Evolutionary conservation across 306 rosid genomes (phyloP).

Genomic region (Rosa lucieae): DNA sequence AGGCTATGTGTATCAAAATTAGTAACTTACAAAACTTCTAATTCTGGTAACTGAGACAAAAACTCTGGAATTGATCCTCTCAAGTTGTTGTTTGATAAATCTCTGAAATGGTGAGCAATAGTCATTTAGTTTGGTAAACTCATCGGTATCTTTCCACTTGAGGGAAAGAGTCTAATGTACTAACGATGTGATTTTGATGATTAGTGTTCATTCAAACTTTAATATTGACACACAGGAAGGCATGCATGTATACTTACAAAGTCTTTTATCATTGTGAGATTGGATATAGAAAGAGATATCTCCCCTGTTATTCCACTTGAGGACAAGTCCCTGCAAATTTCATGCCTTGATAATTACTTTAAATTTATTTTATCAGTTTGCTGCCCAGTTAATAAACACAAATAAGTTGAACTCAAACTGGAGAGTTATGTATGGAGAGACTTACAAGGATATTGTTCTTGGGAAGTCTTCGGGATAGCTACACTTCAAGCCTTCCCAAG

Average conservation of each 20-base stretch:
- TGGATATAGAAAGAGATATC: slow-evolving; percentile 22
- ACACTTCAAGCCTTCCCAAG: slow-evolving; percentile 52
- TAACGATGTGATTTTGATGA: not conserved
- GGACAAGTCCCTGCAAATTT: slow-evolving; percentile 17
- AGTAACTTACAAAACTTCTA: no score
- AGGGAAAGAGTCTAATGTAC: not conserved
- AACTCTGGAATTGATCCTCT: not conserved
- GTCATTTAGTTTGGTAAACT: no score
- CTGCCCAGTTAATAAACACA: not conserved
- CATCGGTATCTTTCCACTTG: no score
- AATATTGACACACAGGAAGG: not conserved
- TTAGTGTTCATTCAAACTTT: not conserved
- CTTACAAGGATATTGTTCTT: slow-evolving; percentile 22
- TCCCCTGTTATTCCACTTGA: slow-evolving; percentile 21
- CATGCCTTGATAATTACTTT: not conserved
- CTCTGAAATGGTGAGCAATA: not conserved
- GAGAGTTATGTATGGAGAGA: slow-evolving; percentile 20
- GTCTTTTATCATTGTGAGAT: slow-evolving; percentile 37
- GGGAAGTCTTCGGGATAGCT: slow-evolving; percentile 16
- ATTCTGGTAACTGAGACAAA: not conserved
- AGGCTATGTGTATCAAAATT: no score
- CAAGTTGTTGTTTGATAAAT: not conserved
- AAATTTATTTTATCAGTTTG: no score
- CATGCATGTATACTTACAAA: slow-evolving; percentile 32
- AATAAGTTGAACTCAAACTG: not conserved